Conservation (phyloP, 1,139 yeast species). For the Pichia sp. region DNA sequence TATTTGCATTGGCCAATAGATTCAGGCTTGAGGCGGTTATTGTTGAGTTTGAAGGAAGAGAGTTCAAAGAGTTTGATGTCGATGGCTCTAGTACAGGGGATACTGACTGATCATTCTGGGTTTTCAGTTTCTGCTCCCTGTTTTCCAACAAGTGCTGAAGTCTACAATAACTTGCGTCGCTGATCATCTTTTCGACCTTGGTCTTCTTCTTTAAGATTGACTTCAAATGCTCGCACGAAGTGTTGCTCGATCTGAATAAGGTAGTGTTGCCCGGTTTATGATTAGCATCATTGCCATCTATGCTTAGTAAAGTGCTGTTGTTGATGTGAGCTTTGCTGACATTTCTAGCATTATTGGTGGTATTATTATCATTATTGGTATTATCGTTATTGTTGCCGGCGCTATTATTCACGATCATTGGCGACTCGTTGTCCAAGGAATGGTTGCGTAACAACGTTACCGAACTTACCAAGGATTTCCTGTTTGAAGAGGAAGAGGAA, state of each 20-base stretch:
- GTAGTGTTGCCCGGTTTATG: background rate
- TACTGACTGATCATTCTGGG: background rate
- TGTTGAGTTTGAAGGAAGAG: constrained; percentile 14
- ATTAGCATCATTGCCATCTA: background rate
- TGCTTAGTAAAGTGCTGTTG: constrained; percentile 8
- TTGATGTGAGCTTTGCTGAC: no score
- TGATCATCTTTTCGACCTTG: constrained; percentile 51
- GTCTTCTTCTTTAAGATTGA: constrained; percentile 55
- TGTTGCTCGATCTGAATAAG: background rate
- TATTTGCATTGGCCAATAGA: background rate
- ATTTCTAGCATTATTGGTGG: background rate
- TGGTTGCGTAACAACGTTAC: background rate
- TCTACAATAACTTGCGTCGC: constrained; percentile 48
- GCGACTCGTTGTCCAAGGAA: constrained; percentile 3
- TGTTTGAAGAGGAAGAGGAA: background rate
- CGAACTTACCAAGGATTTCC: background rate
- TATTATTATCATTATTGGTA: background rate
- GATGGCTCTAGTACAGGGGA: constrained; percentile 30
- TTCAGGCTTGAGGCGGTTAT: background rate
- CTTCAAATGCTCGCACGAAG: constrained; percentile 35
- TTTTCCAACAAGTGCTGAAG: constrained; percentile 37
- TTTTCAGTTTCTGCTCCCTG: constrained; percentile 27
- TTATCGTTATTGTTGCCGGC: constrained; percentile 4
- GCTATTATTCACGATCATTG: background rate
- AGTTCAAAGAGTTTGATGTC: constrained; percentile 15